phyloP scores from a whole-genome alignment of 2,329 filamentous ascomycete species.

The Pezicula radicicola region DNA sequence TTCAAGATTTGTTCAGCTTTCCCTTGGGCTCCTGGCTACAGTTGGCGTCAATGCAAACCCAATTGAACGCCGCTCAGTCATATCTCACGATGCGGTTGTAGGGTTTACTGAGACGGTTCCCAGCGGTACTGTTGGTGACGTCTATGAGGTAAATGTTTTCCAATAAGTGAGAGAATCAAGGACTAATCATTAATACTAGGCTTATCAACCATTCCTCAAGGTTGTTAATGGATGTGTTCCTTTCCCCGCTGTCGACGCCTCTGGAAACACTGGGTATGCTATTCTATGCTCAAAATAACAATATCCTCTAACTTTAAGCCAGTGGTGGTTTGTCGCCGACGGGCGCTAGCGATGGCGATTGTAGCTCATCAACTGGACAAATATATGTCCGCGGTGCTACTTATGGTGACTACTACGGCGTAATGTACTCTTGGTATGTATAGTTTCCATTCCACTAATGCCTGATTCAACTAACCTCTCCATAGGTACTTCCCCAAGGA shows the following conservation, averaged over 20 bases:
- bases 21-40: slow-evolving; percentile 10
- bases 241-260: slow-evolving; percentile 57
- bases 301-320: background rate
- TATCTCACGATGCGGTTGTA: slow-evolving; percentile 44
- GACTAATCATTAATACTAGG: slow-evolving; percentile 24
- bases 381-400: slow-evolving; percentile 43
- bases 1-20: slow-evolving; percentile 12
- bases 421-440: slow-evolving; percentile 48
- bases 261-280: slow-evolving; percentile 53
- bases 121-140: slow-evolving; percentile 37
- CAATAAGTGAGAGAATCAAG: too few species aligned
- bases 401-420: slow-evolving; percentile 39
- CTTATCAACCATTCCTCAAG: slow-evolving; percentile 53
- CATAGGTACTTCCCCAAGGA: slow-evolving; percentile 48
- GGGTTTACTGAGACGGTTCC: slow-evolving; percentile 53
- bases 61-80: slow-evolving; percentile 36
- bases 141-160: slow-evolving; percentile 31
- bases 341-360: slow-evolving; percentile 35
- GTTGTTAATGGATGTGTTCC: slow-evolving; percentile 61
- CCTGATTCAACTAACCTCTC: background rate
- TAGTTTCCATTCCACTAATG: background rate
- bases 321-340: slow-evolving; percentile 27
- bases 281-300: background rate
- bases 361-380: slow-evolving; percentile 43
- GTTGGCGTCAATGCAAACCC: slow-evolving; percentile 5